phyloP scores from a whole-genome alignment of 345 rosid genomes.

The Stellera chamaejasme region DNA sequence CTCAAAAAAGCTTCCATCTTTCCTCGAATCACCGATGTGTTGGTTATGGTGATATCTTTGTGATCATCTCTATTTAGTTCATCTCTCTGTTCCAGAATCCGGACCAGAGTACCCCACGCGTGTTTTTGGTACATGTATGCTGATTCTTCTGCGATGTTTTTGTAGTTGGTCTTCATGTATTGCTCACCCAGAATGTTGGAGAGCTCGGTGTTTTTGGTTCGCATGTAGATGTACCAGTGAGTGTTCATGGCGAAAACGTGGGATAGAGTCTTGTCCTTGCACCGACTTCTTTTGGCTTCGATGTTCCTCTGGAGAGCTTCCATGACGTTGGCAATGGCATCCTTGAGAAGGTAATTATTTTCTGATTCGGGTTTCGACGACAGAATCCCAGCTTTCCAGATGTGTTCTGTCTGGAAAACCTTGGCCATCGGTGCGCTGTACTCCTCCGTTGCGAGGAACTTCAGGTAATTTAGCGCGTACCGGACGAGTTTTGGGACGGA shows the following conservation, averaged over 20 bases:
- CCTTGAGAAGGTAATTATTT: constrained; percentile 30
- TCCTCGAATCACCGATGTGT: constrained; percentile 10
- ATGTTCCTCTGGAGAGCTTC: constrained; percentile 54
- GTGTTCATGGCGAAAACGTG: constrained; percentile 50
- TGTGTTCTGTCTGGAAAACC: constrained; percentile 48
- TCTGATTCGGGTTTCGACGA: constrained; percentile 38
- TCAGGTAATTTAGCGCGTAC: constrained; percentile 57
- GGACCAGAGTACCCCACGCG: constrained; percentile 42
- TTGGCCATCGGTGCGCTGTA: constrained; percentile 43
- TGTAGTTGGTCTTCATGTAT: constrained; percentile 34
- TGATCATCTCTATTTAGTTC: constrained; percentile 17
- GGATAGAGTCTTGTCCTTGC: constrained; percentile 38
- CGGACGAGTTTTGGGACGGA: constrained; percentile 54
- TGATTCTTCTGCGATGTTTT: constrained; percentile 46
- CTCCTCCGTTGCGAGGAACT: constrained; percentile 34
- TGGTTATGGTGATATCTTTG: not conserved
- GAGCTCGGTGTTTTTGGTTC: constrained; percentile 45
- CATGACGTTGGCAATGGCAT: constrained; percentile 39
- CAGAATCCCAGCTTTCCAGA: constrained; percentile 44
- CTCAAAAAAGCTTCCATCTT: constrained; percentile 35
- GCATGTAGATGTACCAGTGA: constrained; percentile 64
- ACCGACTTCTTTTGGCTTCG: constrained; percentile 36
- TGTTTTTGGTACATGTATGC: constrained; percentile 52
- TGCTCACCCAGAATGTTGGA: constrained; percentile 44
- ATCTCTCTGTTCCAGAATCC: constrained; percentile 26